Evolutionary conservation across 257 asterid genomes (phyloP), one percentile per base, ranked within the genome.

Genomic region (Anisodus tanguticus): DNA sequence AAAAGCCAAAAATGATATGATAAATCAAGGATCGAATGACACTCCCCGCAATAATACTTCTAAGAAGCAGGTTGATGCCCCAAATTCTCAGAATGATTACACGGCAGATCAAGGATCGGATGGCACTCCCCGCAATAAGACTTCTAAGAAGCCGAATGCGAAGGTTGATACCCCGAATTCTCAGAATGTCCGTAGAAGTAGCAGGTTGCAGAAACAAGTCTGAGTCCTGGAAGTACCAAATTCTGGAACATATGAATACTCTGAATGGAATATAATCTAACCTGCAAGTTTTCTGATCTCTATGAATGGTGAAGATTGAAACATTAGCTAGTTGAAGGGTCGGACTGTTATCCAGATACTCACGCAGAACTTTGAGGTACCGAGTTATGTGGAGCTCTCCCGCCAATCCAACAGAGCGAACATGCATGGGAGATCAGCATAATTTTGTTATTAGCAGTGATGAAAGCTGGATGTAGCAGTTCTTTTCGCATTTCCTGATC

Each of bases 121-220:
- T 17, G 72, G 43, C 53, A 49, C 8, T 39, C 74, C 86, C 13
- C 47, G 47, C 35, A 41, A 19, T 9, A 84, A 55, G 78, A 71
- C 77, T 49, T 7, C 69, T 16, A 57, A 76, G 81, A 64, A 81
- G 84, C 86, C 47, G 77, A 86, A 83, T 9, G 22, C 51, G 82
- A 79, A 4, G 78, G 88, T 47, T 37, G 84, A 86, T 82, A 76
- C 66, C 35, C 82, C 67, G 17, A 81, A 79, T 82, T 77, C 90
- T 77, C 82, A 83, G 47, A 84, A 86, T 26, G 80, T 57, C 7
- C 87, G 85, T 66, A 86, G 84, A 84, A 89, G 87, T 83, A 67
- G 84, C 84, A 74, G 89, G 64, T 57, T 90, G 84, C 89, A 80
- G 77, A 54, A 81, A 43, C 84, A 88, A 85, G 86, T 63, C 78